Evolutionary conservation across 2,329 filamentous ascomycete genomes (phyloP).

Genomic region (Cladorrhinum sp.): DNA sequence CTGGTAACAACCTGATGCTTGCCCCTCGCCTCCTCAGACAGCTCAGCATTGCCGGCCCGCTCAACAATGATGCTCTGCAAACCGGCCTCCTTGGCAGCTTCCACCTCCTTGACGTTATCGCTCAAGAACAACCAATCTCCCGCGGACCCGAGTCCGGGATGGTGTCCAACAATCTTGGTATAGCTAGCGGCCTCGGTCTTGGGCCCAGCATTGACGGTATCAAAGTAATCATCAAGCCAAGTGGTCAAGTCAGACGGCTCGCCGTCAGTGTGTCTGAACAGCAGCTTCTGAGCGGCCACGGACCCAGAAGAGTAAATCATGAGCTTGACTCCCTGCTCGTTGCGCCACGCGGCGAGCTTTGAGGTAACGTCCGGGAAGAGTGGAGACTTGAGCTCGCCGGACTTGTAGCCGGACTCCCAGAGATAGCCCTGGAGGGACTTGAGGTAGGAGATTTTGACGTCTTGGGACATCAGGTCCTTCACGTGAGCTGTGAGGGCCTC

Average conservation of each 20-base stretch:
- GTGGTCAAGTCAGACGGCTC: conserved; percentile 57
- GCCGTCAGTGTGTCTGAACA: conserved; percentile 66
- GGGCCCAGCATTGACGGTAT: conserved; percentile 75
- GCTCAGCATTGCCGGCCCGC: conserved; percentile 66
- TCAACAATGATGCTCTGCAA: conserved; percentile 61
- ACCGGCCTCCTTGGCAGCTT: conserved; percentile 59
- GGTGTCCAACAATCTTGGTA: conserved; percentile 54
- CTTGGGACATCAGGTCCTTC: conserved; percentile 64
- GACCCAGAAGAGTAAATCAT: conserved; percentile 82
- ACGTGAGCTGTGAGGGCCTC: conserved; percentile 64
- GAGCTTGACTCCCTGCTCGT: conserved; percentile 50
- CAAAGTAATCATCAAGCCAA: conserved; percentile 66
- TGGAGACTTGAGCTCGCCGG: conserved; percentile 66
- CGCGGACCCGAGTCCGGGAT: conserved; percentile 41
- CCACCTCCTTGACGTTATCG: conserved; percentile 70
- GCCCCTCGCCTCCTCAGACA: conserved; percentile 43
- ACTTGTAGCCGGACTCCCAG: conserved; percentile 71
- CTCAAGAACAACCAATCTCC: conserved; percentile 72
- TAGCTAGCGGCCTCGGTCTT: conserved; percentile 70
- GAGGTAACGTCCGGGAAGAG: conserved; percentile 73
- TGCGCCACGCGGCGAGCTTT: conserved; percentile 57
- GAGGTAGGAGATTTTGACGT: conserved; percentile 73
- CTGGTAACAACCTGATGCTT: conserved; percentile 31
- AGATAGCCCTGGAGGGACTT: conserved; percentile 78
- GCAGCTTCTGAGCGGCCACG: conserved; percentile 74